Conservation (phyloP, 768 basidiomycete species). For the Russula ochroleuca region DNA sequence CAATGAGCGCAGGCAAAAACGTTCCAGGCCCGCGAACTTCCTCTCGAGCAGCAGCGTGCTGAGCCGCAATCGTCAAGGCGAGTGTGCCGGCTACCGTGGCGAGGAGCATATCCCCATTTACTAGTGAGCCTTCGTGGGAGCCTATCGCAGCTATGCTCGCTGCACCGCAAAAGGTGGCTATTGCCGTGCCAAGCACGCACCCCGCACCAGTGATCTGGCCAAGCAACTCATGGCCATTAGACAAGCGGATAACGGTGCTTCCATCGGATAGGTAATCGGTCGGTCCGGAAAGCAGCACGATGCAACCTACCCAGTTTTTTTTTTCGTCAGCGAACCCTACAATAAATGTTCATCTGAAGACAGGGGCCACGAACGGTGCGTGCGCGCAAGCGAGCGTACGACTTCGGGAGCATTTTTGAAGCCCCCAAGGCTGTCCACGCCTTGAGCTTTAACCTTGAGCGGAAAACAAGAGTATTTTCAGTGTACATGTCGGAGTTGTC, state of each 20-base stretch:
- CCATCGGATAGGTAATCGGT: constrained; percentile 87
- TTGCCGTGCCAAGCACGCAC: constrained; percentile 72
- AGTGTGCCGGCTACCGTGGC: constrained; percentile 74
- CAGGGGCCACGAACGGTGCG: constrained; percentile 55
- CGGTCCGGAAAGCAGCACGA: constrained; percentile 76
- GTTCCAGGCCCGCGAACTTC: constrained; percentile 61
- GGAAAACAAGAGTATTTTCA: neutral
- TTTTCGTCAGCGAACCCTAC: neutral
- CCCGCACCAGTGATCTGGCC: constrained; percentile 87
- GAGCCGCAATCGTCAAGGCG: constrained; percentile 57
- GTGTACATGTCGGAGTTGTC: neutral
- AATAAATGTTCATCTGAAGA: neutral
- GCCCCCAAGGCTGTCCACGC: constrained; percentile 85
- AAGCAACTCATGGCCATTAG: constrained; percentile 71
- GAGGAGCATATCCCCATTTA: constrained; percentile 71
- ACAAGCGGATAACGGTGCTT: constrained; percentile 54
- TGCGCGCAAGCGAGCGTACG: constrained; percentile 62
- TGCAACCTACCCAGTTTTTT: constrained; percentile 51
- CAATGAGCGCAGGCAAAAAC: constrained; percentile 61
- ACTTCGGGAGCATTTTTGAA: constrained; percentile 72
- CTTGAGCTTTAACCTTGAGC: constrained; percentile 61
- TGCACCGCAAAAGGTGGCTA: constrained; percentile 79
- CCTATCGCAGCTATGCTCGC: constrained; percentile 43
- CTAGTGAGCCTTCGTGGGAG: constrained; percentile 42
- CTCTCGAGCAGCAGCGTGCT: constrained; percentile 47